Conservation (phyloP, 495 filamentous ascomycete genomes). For the Amorphotheca resinae region DNA sequence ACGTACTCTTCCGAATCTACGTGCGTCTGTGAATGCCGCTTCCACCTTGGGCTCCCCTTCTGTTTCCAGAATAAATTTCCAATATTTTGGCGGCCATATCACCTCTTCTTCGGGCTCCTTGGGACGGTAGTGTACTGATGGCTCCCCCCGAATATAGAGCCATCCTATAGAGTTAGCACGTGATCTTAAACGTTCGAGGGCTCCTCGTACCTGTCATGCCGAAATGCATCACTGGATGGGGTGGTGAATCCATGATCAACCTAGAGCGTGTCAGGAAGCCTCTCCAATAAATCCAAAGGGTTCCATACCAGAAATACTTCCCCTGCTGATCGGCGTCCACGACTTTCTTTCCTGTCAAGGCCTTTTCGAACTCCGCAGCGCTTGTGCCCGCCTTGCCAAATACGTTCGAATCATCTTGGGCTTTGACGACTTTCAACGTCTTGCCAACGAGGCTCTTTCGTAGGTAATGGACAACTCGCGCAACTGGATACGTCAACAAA, state of each 20-base stretch:
- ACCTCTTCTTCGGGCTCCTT: constrained; percentile 41
- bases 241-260: constrained; percentile 56
- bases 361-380: constrained; percentile 54
- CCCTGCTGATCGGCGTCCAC: constrained; percentile 69
- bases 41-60: constrained; percentile 43
- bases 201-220: constrained; percentile 49
- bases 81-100: constrained; percentile 80
- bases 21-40: constrained; percentile 72
- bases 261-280: constrained; percentile 9
- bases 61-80: constrained; percentile 72
- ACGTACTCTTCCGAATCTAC: constrained; percentile 64
- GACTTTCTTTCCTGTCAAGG: constrained; percentile 66
- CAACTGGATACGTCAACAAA: constrained; percentile 36
- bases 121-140: constrained; percentile 65
- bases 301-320: constrained; percentile 79
- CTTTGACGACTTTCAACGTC: constrained; percentile 55
- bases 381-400: constrained; percentile 82
- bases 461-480: constrained; percentile 75
- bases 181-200: constrained; percentile 9
- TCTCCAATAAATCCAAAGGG: too few relatives aligned
- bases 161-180: constrained; percentile 43
- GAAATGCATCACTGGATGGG: constrained; percentile 85
- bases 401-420: constrained; percentile 65
- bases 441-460: constrained; percentile 71
- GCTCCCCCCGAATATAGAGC: constrained; percentile 70